These are phyloP conservation scores for Posidonia oceanica DNA, from an alignment of 116 monocot species.

Conservation along the genomic window DNA sequence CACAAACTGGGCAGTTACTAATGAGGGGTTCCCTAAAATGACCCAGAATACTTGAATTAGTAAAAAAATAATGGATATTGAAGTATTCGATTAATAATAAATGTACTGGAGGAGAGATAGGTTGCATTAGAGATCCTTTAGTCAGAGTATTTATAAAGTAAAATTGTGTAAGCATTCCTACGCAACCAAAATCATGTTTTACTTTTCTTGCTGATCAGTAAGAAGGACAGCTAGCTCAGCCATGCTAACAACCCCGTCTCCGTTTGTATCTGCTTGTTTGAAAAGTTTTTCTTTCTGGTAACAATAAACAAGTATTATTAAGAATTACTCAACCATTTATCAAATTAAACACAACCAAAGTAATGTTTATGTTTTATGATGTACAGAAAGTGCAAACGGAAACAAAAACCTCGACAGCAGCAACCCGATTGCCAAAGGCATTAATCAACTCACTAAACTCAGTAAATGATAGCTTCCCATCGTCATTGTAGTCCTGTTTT, in stretches of 20 bases:
- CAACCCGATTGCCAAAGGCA: conserved; percentile 79
- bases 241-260: conserved; percentile 81
- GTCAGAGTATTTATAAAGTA: not conserved
- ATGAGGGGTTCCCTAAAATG: conserved; percentile 73
- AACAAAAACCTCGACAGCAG: conserved; percentile 47
- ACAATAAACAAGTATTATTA: not conserved
- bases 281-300: conserved; percentile 84
- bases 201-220: conserved; percentile 79
- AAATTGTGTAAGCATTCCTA: not conserved
- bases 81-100: too few relatives aligned
- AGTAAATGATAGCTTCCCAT: conserved; percentile 66
- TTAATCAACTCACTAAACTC: conserved; percentile 73
- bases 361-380: not conserved
- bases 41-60: not conserved
- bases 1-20: conserved; percentile 94
- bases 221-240: conserved; percentile 80
- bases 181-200: conserved; percentile 7
- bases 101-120: not conserved
- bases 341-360: not conserved
- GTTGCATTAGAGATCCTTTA: not conserved
- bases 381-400: not conserved
- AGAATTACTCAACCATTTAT: not conserved
- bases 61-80: too few relatives aligned
- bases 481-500: conserved; percentile 68
- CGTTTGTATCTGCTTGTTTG: conserved; percentile 78